A percentile compares a stretch with the other conserved stretches of the same genome.
Evolutionary conservation across 1,139 yeast genomes (phyloP).

Genomic region (Yamadazyma sp.): DNA sequence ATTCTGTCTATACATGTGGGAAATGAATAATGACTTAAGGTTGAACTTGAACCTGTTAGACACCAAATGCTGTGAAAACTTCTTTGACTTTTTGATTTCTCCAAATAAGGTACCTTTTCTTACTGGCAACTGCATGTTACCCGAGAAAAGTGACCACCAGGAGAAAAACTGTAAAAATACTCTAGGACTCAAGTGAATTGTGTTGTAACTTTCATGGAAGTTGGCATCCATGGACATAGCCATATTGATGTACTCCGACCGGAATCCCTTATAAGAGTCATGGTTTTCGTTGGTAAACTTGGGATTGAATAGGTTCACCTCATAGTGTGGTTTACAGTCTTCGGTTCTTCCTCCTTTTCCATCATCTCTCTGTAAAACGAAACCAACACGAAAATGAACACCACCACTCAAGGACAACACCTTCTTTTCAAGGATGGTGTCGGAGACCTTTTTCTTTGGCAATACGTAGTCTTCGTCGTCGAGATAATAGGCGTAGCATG

Average conservation of each 20-base stretch:
- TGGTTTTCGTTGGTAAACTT: constrained; percentile 44
- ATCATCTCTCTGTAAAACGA: constrained; percentile 52
- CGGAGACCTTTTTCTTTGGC: constrained; percentile 2
- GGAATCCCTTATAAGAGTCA: constrained; percentile 42
- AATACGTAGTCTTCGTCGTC: constrained; percentile 20
- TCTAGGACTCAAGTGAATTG: constrained; percentile 43
- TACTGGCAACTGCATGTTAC: constrained; percentile 44
- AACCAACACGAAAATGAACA: constrained; percentile 56
- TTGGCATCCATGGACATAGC: constrained; percentile 57
- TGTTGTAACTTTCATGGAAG: constrained; percentile 36
- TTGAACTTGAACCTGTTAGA: constrained; percentile 43
- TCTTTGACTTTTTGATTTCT: constrained; percentile 31
- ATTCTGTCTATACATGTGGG: constrained; percentile 39
- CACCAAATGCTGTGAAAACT: constrained; percentile 44
- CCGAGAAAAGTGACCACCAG: constrained; percentile 48
- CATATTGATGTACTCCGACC: constrained; percentile 45
- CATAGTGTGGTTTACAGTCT: constrained; percentile 68
- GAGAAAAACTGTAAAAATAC: constrained; percentile 39
- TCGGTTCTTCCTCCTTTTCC: constrained; percentile 42
- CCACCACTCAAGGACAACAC: constrained; percentile 64
- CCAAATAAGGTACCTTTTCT: constrained; percentile 43
- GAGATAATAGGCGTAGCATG: constrained; percentile 55
- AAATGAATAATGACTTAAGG: constrained; percentile 38
- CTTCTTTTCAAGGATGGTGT: constrained; percentile 39
- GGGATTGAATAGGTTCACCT: constrained; percentile 65